phyloP scores from a whole-genome alignment of 192 early-diverging fungal species.

The Diversispora epigaea region DNA sequence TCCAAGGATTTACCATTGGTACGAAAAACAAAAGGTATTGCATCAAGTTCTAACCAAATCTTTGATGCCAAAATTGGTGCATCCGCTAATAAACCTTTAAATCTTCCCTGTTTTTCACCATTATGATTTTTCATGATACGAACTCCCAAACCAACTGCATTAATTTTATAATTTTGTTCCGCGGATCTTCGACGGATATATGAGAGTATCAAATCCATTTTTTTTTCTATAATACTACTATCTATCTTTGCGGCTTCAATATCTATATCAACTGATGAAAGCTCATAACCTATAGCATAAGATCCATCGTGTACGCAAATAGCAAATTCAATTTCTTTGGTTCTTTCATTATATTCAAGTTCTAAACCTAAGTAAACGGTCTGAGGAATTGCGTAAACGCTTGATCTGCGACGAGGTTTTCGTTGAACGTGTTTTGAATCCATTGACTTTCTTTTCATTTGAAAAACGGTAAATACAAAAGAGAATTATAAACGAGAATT shows the following conservation, averaged over 20 bases:
- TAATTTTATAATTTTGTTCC: slow-evolving; percentile 66
- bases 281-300: slow-evolving; percentile 61
- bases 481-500: too few species aligned
- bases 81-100: slow-evolving; percentile 43
- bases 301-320: slow-evolving; percentile 72
- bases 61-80: slow-evolving; percentile 47
- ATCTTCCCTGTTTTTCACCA: slow-evolving; percentile 39
- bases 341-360: slow-evolving; percentile 34
- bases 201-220: slow-evolving; percentile 53
- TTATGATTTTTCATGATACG: background rate
- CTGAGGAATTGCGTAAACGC: slow-evolving; percentile 37
- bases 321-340: slow-evolving; percentile 49
- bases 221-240: slow-evolving; percentile 36
- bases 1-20: slow-evolving; percentile 63
- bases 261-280: slow-evolving; percentile 42
- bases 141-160: slow-evolving; percentile 62
- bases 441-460: too few species aligned
- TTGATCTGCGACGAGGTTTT: background rate
- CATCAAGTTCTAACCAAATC: slow-evolving; percentile 76
- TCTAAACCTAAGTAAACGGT: slow-evolving; percentile 57
- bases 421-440: background rate
- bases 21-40: slow-evolving; percentile 66
- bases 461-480: too few species aligned
- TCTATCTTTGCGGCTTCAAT: background rate
- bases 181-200: slow-evolving; percentile 48